Conservation (phyloP, 108 stramenopile species). For the Mediolabrus comicus region DNA sequence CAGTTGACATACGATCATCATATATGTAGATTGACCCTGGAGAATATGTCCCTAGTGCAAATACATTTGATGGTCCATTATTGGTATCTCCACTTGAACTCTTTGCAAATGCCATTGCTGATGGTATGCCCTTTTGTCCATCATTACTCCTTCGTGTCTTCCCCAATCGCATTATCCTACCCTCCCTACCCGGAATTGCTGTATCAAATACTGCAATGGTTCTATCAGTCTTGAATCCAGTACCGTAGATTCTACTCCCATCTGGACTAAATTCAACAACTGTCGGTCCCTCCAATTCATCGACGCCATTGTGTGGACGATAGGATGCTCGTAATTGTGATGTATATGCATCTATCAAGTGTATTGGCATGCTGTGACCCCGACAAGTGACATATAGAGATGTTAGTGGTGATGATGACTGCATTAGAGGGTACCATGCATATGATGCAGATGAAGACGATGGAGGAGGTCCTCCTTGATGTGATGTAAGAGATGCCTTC, state of each 20-base stretch:
- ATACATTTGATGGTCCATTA: conserved; percentile 42
- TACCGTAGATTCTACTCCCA: conserved; percentile 63
- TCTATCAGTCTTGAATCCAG: conserved; percentile 73
- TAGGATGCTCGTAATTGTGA: conserved; percentile 76
- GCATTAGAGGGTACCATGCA: conserved; percentile 81
- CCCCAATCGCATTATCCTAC: conserved; percentile 52
- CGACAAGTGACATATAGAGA: conserved; percentile 30
- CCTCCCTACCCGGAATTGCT: conserved; percentile 66
- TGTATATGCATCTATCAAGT: conserved; percentile 82
- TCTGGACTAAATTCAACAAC: conserved; percentile 59
- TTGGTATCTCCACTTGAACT: neutral
- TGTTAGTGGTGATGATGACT: conserved; percentile 37
- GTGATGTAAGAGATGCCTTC: conserved; percentile 57
- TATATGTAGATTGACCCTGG: conserved; percentile 87
- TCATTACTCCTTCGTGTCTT: conserved; percentile 77
- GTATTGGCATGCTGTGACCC: conserved; percentile 67
- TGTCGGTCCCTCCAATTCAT: conserved; percentile 78
- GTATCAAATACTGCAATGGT: conserved; percentile 77
- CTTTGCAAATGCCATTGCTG: conserved; percentile 55
- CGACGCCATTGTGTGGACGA: conserved; percentile 72
- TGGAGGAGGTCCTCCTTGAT: conserved; percentile 66
- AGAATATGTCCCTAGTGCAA: conserved; percentile 81
- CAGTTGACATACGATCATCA: conserved; percentile 59
- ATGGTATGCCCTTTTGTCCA: conserved; percentile 83
- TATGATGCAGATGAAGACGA: conserved; percentile 45